Percentiles rank a stretch among this genome's conserved stretches.
phyloP scores from a whole-genome alignment of 2,329 filamentous ascomycete species.

The Fonsecaea monophora region DNA sequence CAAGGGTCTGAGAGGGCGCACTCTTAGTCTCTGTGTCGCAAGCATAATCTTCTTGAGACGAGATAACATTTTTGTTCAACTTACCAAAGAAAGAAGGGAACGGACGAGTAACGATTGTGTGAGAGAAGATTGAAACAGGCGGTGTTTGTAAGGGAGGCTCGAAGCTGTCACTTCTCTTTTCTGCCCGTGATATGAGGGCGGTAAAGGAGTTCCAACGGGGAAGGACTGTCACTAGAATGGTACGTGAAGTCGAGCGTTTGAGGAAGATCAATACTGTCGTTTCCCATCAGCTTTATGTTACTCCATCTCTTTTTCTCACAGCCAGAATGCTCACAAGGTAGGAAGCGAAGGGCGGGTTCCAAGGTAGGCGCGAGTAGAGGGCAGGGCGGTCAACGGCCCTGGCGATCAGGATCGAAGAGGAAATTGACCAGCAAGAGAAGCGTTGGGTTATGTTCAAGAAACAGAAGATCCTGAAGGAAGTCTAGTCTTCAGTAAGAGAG shows the following conservation, averaged over 20 bases:
- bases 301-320: constrained; percentile 18
- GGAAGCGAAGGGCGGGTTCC: constrained; percentile 23
- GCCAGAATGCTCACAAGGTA: constrained; percentile 22
- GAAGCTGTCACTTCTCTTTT: constrained; percentile 14
- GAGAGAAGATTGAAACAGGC: constrained; percentile 12
- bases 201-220: constrained; percentile 5
- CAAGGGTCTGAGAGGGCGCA: constrained; percentile 17
- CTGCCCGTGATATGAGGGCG: constrained; percentile 15
- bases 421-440: constrained; percentile 36
- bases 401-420: constrained; percentile 21
- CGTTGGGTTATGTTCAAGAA: constrained; percentile 31
- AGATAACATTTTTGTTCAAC: constrained; percentile 19
- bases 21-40: constrained; percentile 24
- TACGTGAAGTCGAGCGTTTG: constrained; percentile 8
- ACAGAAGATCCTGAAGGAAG: constrained; percentile 20
- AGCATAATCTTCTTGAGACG: constrained; percentile 13
- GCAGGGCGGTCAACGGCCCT: constrained; percentile 32
- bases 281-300: constrained; percentile 12
- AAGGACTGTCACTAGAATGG: neutral
- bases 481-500: constrained; percentile 30
- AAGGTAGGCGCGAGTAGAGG: constrained; percentile 14
- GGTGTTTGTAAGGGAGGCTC: constrained; percentile 9
- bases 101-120: constrained; percentile 17
- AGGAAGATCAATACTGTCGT: constrained; percentile 13
- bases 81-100: constrained; percentile 23